These are phyloP conservation scores for Pichia kluyveri DNA, from an alignment of 805 yeast genomes.

Conservation along the genomic window DNA sequence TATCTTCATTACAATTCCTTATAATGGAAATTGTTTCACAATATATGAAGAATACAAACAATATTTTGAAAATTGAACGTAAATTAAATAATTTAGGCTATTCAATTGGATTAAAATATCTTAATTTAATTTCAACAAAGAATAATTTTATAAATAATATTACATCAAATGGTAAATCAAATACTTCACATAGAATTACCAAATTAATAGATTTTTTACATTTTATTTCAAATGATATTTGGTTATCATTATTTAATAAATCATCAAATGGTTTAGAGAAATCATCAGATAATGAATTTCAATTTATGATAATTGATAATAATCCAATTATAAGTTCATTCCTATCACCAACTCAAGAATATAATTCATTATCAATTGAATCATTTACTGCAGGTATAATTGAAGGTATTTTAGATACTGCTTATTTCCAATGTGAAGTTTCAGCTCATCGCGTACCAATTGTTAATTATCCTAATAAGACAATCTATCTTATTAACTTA, in stretches of 20 bases:
- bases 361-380: conserved; percentile 67
- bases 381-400: conserved; percentile 81
- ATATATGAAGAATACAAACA: conserved; percentile 51
- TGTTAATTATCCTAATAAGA: conserved; percentile 45
- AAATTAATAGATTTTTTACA: conserved; percentile 67
- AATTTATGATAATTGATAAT: conserved; percentile 73
- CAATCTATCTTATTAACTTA: conserved; percentile 70
- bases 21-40: conserved; percentile 65
- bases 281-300: conserved; percentile 50
- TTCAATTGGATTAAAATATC: conserved; percentile 60
- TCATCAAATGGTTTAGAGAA: conserved; percentile 42
- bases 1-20: conserved; percentile 58
- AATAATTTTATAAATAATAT: conserved; percentile 42
- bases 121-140: conserved; percentile 61
- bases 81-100: conserved; percentile 65
- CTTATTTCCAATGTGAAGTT: conserved; percentile 66
- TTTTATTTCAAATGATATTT: conserved; percentile 61
- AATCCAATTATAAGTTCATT: conserved; percentile 62
- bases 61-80: conserved; percentile 56
- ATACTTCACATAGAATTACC: conserved; percentile 54
- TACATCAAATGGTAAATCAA: conserved; percentile 49
- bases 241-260: conserved; percentile 70
- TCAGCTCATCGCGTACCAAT: conserved; percentile 74
- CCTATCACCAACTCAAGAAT: conserved; percentile 72
- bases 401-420: conserved; percentile 71